Conservation (phyloP, 2,329 filamentous ascomycete genomes). For the Colletotrichum gloeosporioides region DNA sequence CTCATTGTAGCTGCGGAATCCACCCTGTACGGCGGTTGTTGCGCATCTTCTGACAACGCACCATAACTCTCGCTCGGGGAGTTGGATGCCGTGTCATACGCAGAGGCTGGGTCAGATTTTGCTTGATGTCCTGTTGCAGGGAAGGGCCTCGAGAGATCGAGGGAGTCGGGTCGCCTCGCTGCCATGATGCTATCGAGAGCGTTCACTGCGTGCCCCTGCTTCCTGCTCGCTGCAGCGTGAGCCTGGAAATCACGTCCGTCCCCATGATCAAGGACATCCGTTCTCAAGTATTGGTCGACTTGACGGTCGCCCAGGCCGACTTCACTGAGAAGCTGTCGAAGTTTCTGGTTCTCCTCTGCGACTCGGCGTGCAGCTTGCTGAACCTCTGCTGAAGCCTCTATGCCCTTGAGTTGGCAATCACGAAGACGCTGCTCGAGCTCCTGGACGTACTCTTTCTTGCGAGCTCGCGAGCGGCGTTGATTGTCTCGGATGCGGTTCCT, state of each 20-base stretch:
- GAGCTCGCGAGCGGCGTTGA: conserved; percentile 76
- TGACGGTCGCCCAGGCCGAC: conserved; percentile 63
- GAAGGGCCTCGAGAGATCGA: not conserved
- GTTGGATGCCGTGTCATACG: not conserved
- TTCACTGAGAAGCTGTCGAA: conserved; percentile 63
- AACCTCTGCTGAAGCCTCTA: conserved; percentile 74
- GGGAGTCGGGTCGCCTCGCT: conserved; percentile 34
- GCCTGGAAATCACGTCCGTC: not conserved
- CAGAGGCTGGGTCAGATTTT: not conserved
- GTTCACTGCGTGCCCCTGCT: not conserved
- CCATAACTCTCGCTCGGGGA: not conserved
- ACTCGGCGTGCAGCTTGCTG: conserved; percentile 73
- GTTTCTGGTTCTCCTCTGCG: conserved; percentile 70
- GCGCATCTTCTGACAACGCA: not conserved
- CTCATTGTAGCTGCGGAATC: not conserved
- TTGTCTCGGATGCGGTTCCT: conserved; percentile 72
- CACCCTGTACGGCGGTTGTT: not conserved
- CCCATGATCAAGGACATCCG: not conserved
- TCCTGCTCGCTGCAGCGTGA: not conserved
- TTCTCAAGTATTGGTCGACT: conserved; percentile 49
- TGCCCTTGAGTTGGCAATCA: conserved; percentile 67
- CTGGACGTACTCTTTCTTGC: conserved; percentile 75
- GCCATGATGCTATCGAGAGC: conserved; percentile 42
- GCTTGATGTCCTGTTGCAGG: not conserved
- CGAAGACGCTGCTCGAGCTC: conserved; percentile 71